These are phyloP conservation scores for Tylopilus felleus DNA, from an alignment of 768 basidiomycete species.

Conservation along the genomic window DNA sequence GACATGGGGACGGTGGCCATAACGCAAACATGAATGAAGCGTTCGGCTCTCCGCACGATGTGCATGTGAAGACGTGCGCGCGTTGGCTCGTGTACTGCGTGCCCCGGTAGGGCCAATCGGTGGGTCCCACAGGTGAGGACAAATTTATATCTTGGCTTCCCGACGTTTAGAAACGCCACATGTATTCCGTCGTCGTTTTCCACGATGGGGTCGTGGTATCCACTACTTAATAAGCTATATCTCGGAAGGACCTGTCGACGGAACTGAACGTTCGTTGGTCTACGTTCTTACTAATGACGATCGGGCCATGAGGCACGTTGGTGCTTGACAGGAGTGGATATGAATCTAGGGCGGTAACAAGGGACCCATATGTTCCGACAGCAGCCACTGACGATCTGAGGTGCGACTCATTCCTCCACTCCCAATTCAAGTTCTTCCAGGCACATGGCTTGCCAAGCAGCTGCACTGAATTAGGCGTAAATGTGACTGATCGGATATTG, in stretches of 20 bases:
- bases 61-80: neutral
- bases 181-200: conserved; percentile 1
- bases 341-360: neutral
- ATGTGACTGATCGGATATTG: conserved; percentile 5
- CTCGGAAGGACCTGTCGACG: conserved; percentile 4
- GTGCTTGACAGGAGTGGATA: neutral
- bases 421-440: conserved; percentile 4
- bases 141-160: neutral
- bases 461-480: conserved; percentile 6
- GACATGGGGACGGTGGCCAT: conserved; percentile 20
- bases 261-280: conserved; percentile 6
- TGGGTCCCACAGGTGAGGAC: conserved; percentile 1
- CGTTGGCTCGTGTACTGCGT: neutral
- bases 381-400: neutral
- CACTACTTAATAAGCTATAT: neutral
- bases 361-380: conserved; percentile 4
- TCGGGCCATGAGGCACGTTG: conserved; percentile 10
- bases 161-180: neutral
- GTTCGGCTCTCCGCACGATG: neutral
- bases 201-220: conserved; percentile 11
- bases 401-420: neutral
- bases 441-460: conserved; percentile 17
- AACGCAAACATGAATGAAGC: conserved; percentile 5
- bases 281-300: conserved; percentile 2
- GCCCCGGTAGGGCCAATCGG: neutral